phyloP scores from a whole-genome alignment of 371 early-diverging fungal species.

The Rhizopus stolonifer region DNA sequence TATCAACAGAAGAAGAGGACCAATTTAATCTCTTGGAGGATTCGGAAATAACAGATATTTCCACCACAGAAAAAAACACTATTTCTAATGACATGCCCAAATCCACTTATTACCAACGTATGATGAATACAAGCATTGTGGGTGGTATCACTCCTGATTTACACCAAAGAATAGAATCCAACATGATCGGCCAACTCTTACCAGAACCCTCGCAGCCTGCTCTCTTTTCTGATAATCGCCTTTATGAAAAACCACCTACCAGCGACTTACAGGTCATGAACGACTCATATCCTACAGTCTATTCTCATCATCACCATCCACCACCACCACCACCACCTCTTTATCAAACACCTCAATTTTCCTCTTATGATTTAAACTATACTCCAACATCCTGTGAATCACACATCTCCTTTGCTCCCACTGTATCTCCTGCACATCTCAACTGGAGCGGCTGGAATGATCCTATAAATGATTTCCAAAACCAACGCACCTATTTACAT shows the following conservation, averaged over 20 bases:
- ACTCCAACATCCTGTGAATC: neutral
- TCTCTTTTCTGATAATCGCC: neutral
- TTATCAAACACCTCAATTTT: too few species aligned
- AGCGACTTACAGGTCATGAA: neutral
- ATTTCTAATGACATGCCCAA: constrained; percentile 25
- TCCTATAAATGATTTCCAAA: neutral
- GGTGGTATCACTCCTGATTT: constrained; percentile 50
- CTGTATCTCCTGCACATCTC: constrained; percentile 2
- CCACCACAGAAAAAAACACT: neutral
- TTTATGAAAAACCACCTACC: neutral
- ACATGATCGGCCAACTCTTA: neutral
- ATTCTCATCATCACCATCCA: neutral
- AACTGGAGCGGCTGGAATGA: constrained; percentile 9
- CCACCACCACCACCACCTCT: neutral
- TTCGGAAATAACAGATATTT: neutral
- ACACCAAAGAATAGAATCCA: constrained; percentile 12
- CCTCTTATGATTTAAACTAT: neutral
- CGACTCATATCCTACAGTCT: neutral
- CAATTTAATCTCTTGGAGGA: neutral
- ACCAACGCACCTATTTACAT: constrained; percentile 1
- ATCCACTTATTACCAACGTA: constrained; percentile 37
- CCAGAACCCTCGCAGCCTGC: neutral
- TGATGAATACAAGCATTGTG: constrained; percentile 44
- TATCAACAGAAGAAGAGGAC: constrained; percentile 3
- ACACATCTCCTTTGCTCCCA: neutral